Base-by-base conservation (phyloP, 345 rosid genomes). In the Capsella bursapastoris region DNA sequence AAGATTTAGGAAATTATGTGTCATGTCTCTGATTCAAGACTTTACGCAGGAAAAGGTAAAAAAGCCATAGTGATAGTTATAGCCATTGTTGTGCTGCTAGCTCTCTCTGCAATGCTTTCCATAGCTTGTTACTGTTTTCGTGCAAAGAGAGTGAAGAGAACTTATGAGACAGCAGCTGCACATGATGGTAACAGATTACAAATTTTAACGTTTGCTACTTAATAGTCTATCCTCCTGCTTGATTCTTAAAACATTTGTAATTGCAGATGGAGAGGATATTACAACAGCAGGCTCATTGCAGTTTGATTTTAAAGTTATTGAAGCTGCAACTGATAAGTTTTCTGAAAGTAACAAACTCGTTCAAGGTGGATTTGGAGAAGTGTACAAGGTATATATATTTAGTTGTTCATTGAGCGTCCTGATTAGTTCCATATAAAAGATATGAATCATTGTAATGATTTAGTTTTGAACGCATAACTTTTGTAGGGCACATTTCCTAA, bases 321-420 rank as follows among this genome's bases (percentile, higher is more conserved):
- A 81, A 83, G 73, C 57, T 4, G 90, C 90, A 2, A 84, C 87
- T 0, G 45, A 81, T 15, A 66, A 79, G 2, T 87, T 90, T 76
- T 83, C 88, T 0, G 43, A 10, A 1, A 57, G 66, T 9, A 85
- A 84, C 62, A 81, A 82, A 43, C 80, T 86, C 13, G 95, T 90
- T n/a, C 78, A 64, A 73, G 94, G 91, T 29, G 91, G 88, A 43
- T 53, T 53, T 1, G 57, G 57, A 5, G 57, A 53, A 27, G 57
- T 53, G 27, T 53, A 27, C 35, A 53, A 53, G 57, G 57, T 52
- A 11, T 27, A 7, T 7, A 0, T 22, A 8, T 15, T 48, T 50
- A 8, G 2, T 10, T 15, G 1, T 15, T 22, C 14, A 51, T 4
- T 22, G 6, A 51, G 14, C 29, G 5, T 18, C 29, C 7, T 51